A percentile compares a stretch with the other conserved stretches of the same genome.
These are phyloP conservation scores for Aspergillus pseudotamarii DNA, from an alignment of 2,329 filamentous ascomycete species.

Conservation along the genomic window DNA sequence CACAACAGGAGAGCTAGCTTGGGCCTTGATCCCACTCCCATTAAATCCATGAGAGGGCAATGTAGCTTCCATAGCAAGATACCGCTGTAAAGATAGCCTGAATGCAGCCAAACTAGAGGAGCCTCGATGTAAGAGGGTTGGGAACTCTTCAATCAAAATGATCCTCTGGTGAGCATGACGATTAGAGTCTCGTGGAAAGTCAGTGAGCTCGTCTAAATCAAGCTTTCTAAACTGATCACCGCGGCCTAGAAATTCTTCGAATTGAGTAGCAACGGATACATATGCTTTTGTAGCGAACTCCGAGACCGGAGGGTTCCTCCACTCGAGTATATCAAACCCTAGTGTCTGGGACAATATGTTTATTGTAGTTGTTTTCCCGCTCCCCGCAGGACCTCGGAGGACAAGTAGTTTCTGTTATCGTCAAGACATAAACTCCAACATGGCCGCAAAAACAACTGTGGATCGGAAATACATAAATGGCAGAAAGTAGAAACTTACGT, in stretches of 20 bases:
- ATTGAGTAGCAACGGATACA: slow-evolving; percentile 74
- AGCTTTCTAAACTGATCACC: slow-evolving; percentile 79
- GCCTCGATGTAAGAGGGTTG: slow-evolving; percentile 70
- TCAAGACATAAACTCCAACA: slow-evolving; percentile 18
- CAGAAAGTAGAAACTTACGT: slow-evolving; percentile 31
- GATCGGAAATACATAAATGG: slow-evolving; percentile 1
- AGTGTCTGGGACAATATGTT: slow-evolving; percentile 76
- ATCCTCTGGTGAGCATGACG: slow-evolving; percentile 47
- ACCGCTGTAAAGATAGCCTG: slow-evolving; percentile 73
- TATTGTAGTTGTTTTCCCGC: slow-evolving; percentile 89
- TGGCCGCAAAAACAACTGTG: background rate
- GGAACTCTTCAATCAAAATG: slow-evolving; percentile 80
- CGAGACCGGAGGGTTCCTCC: slow-evolving; percentile 77
- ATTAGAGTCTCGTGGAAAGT: slow-evolving; percentile 9
- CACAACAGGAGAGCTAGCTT: slow-evolving; percentile 71
- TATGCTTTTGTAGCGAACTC: slow-evolving; percentile 64
- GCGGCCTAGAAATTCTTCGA: slow-evolving; percentile 87
- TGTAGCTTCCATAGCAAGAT: slow-evolving; percentile 69
- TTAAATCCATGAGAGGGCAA: slow-evolving; percentile 38
- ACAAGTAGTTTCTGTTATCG: slow-evolving; percentile 70
- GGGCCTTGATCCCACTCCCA: slow-evolving; percentile 19
- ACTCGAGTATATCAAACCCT: slow-evolving; percentile 78
- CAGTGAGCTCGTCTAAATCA: slow-evolving; percentile 43
- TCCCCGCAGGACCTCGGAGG: slow-evolving; percentile 86
- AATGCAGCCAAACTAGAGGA: slow-evolving; percentile 71